Conservation (phyloP, 2,329 filamentous ascomycete species). For the Blumeriella jaapii region DNA sequence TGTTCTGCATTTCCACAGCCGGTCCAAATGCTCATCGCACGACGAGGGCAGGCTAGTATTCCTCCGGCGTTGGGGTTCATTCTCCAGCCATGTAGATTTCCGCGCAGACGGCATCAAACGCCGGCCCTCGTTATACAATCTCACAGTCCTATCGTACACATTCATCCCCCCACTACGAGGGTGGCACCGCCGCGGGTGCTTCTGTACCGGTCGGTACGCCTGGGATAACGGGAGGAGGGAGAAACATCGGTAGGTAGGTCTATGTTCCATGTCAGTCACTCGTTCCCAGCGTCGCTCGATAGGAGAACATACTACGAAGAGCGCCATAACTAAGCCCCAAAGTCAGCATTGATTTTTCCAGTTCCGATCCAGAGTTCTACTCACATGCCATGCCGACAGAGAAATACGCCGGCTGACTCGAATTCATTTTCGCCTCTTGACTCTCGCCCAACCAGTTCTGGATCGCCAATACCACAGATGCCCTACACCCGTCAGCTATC, state of each 20-base stretch:
- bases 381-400: constrained; percentile 68
- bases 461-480: constrained; percentile 60
- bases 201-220: constrained; percentile 32
- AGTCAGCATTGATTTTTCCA: background rate
- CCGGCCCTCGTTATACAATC: no score
- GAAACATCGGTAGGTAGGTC: constrained; percentile 55
- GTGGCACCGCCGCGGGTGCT: constrained; percentile 36
- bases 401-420: constrained; percentile 60
- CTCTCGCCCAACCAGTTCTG: constrained; percentile 72
- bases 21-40: no score
- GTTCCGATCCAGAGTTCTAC: background rate
- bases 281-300: no score
- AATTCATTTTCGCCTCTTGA: constrained; percentile 50
- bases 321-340: constrained; percentile 23
- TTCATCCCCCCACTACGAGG: constrained; percentile 8
- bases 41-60: no score
- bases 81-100: no score
- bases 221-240: constrained; percentile 39
- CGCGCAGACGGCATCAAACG: no score
- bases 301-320: constrained; percentile 31
- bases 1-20: no score
- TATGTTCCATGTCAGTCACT: constrained; percentile 12
- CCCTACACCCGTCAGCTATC: constrained; percentile 36
- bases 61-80: no score
- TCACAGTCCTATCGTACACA: constrained; percentile 2